phyloP scores from a whole-genome alignment of 345 rosid genomes.

The thale cress (Arabidopsis thaliana) region DNA sequence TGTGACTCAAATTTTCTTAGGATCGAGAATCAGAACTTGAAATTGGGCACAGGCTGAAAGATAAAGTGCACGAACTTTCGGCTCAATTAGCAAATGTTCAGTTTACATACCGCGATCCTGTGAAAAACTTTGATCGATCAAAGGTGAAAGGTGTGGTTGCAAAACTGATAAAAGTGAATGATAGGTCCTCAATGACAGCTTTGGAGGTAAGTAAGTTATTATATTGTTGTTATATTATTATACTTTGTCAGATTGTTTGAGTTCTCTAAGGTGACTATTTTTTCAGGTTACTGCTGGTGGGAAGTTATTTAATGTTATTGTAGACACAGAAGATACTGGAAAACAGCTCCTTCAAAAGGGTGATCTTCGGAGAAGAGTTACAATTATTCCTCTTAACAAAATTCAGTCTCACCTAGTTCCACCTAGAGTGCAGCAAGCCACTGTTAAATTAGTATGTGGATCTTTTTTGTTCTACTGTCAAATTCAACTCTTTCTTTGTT shows the following conservation, averaged over 20 bases:
- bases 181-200: conserved; percentile 83
- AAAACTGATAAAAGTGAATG: conserved; percentile 82
- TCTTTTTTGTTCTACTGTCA: not conserved
- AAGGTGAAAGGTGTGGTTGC: conserved; percentile 98
- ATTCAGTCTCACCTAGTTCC: conserved; percentile 65
- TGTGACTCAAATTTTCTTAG: conserved; percentile 47
- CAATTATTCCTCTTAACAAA: conserved; percentile 88
- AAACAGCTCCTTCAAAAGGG: conserved; percentile 94
- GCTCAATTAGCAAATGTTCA: conserved; percentile 82
- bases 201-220: conserved; percentile 65
- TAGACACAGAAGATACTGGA: conserved; percentile 90
- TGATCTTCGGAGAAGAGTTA: conserved; percentile 83
- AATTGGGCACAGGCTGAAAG: conserved; percentile 74
- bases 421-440: conserved; percentile 69
- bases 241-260: not conserved
- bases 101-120: conserved; percentile 83
- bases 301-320: conserved; percentile 84
- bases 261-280: conserved; percentile 28
- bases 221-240: conserved; percentile 17
- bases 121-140: conserved; percentile 76
- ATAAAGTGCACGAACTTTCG: conserved; percentile 66
- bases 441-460: conserved; percentile 73
- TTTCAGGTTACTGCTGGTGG: conserved; percentile 93
- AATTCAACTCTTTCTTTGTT: not conserved
- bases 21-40: conserved; percentile 74